A percentile compares a stretch with the other conserved stretches of the same genome.
Evolutionary conservation across 306 rosid genomes (phyloP).

Genomic region (Acacia acuminata): DNA sequence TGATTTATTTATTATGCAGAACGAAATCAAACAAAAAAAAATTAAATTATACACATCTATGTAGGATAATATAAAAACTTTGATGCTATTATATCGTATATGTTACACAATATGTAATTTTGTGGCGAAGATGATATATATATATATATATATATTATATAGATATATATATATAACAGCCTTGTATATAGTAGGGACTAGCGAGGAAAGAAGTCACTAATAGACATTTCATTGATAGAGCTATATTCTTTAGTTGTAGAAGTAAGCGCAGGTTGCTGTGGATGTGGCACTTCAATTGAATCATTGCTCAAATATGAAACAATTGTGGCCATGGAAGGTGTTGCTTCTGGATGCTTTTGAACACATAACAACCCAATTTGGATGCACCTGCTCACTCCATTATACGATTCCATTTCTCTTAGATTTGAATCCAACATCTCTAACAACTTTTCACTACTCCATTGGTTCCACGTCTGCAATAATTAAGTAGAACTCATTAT

Average conservation of each 20-base stretch:
- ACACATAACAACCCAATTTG: slow-evolving; percentile 47
- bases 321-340: slow-evolving; percentile 11
- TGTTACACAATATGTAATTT: neutral
- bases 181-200: neutral
- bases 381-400: slow-evolving; percentile 43
- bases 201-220: slow-evolving; percentile 12
- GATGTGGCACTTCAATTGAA: slow-evolving; percentile 31
- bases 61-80: neutral
- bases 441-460: slow-evolving; percentile 23
- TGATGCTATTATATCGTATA: too few relatives aligned
- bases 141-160: neutral
- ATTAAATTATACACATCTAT: neutral
- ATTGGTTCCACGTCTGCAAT: slow-evolving; percentile 44
- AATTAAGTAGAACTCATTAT: neutral
- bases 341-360: slow-evolving; percentile 31
- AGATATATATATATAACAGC: neutral
- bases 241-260: neutral
- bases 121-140: neutral
- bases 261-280: slow-evolving; percentile 34
- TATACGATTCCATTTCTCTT: neutral
- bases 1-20: neutral
- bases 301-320: slow-evolving; percentile 29
- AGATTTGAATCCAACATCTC: slow-evolving; percentile 43
- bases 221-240: slow-evolving; percentile 7
- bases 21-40: too few relatives aligned